Evolutionary conservation across 345 rosid species (phyloP), one percentile per base, ranked within the genome.

Genomic region (Erucastrum elatum): DNA sequence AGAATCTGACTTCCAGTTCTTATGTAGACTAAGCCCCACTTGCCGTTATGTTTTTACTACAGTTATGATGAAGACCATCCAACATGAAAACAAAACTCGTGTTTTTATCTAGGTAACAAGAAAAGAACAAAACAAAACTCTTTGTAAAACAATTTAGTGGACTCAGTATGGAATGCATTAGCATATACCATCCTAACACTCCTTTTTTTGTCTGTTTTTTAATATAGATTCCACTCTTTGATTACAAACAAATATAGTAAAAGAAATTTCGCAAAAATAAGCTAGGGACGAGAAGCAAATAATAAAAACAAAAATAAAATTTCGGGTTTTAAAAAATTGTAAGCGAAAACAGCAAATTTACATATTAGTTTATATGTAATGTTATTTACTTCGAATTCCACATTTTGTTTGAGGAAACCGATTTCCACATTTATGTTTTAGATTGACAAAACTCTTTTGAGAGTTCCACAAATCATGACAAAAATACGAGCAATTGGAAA

Each of bases 161-260:
- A 65, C 51, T 35, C 16, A 10, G 51, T 65, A 65, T 66, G 70
- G 71, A 41, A 26, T 67, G 58, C 35, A 44, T 67, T 67, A 44
- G 71, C 71, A 67, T 67, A 67, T 41, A 12, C 25, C 34, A 15
- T 66, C 56, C 31, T n/a, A 6, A 13, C 16, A 0, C 17, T 61
- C 35, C 6, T 0, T 29, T 4, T 4, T 26, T 25, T 53, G 10
- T 8, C 21, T 58, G 0, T 56, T 3, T 61, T 61, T 5, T n/a
- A 66, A 66, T 41, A 41, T 41, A 8, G 67, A 63, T 63, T 63
- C 66, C 66, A 66, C 25, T 66, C 12, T 66, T 66, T 49, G 15
- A 41, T 41, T 25, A 12, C 2, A 61, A 11, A 12, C 17, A 11
- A 29, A 26, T 26, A 60, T 60, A 0, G 11, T 29, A 27, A 39